Evolutionary conservation across 2,329 filamentous ascomycete species (phyloP).

Genomic region (Atkinsonella hypoxylon): DNA sequence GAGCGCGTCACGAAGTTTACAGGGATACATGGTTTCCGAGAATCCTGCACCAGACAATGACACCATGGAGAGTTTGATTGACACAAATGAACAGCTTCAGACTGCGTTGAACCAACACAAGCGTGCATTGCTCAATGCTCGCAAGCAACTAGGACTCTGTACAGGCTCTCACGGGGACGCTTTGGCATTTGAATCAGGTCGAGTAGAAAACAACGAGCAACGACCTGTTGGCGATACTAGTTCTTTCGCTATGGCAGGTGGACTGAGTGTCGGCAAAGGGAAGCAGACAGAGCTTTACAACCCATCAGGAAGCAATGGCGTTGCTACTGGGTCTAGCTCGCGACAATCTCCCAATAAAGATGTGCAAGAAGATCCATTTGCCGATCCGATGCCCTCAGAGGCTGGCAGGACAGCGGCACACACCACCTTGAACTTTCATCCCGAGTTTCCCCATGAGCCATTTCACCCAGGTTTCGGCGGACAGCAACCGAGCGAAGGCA

Average conservation of each 20-base stretch:
- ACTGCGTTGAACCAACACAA: constrained; percentile 76
- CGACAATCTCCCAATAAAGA: constrained; percentile 14
- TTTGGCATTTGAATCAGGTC: constrained; percentile 15
- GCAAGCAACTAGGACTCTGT: constrained; percentile 38
- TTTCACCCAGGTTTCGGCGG: constrained; percentile 26
- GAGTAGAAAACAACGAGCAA: constrained; percentile 13
- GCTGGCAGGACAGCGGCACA: constrained; percentile 6
- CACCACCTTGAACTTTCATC: constrained; percentile 10
- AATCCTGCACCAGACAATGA: constrained; percentile 80
- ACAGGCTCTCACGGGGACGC: constrained; percentile 18
- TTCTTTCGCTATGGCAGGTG: background rate
- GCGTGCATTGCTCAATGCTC: constrained; percentile 56
- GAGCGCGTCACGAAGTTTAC: constrained; percentile 67
- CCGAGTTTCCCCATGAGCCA: constrained; percentile 22
- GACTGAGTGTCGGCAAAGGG: constrained; percentile 17
- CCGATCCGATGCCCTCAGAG: constrained; percentile 15
- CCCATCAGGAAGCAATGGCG: constrained; percentile 10
- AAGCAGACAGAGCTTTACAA: constrained; percentile 21
- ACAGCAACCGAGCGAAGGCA: constrained; percentile 1
- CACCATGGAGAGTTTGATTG: constrained; percentile 85
- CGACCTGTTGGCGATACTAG: background rate
- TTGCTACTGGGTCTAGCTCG: constrained; percentile 13
- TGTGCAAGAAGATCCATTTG: constrained; percentile 23
- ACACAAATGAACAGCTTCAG: constrained; percentile 85
- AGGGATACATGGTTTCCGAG: constrained; percentile 71